Percentiles rank a stretch among this genome's conserved stretches.
Evolutionary conservation across 176 grass and related monocot genomes (phyloP).

Genomic region (Cenchrus fungigraminus): DNA sequence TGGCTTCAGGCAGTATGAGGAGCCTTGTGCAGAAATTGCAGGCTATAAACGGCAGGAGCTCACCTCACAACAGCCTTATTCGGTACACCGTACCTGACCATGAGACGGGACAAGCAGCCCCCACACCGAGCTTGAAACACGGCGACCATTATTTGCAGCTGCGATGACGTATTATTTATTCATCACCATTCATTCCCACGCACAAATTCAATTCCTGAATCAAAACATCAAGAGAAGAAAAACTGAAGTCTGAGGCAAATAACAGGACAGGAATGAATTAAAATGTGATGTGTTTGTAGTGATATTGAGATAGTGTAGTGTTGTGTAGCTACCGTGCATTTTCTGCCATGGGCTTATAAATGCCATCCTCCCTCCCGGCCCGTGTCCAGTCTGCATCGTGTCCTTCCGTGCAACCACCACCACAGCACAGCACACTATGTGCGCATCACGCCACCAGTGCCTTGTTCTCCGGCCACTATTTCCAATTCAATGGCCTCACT

Average conservation of each 20-base stretch:
- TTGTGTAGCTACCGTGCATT: neutral
- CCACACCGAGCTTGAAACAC: constrained; percentile 16
- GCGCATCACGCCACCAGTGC: constrained; percentile 58
- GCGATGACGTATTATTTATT: neutral
- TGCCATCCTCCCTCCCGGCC: constrained; percentile 17
- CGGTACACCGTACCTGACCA: constrained; percentile 43
- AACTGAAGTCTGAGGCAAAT: neutral
- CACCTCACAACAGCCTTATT: constrained; percentile 60
- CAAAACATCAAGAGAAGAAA: neutral
- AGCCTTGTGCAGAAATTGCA: constrained; percentile 12
- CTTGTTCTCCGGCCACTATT: constrained; percentile 84
- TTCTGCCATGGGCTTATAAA: constrained; percentile 33
- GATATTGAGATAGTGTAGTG: neutral
- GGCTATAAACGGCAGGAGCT: constrained; percentile 36
- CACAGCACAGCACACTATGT: constrained; percentile 70
- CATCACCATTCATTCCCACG: neutral
- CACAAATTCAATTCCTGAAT: neutral
- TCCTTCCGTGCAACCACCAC: constrained; percentile 52
- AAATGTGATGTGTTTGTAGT: neutral
- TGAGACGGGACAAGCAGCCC: constrained; percentile 24
- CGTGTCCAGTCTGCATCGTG: constrained; percentile 35
- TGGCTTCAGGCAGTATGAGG: neutral
- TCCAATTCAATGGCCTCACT: constrained; percentile 78
- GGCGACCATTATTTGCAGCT: neutral
- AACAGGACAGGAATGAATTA: neutral